Percentiles rank a stretch among this genome's conserved stretches.
Conservation (phyloP, 75 land plant genomes). For the Chamaecyparis obtusa region DNA sequence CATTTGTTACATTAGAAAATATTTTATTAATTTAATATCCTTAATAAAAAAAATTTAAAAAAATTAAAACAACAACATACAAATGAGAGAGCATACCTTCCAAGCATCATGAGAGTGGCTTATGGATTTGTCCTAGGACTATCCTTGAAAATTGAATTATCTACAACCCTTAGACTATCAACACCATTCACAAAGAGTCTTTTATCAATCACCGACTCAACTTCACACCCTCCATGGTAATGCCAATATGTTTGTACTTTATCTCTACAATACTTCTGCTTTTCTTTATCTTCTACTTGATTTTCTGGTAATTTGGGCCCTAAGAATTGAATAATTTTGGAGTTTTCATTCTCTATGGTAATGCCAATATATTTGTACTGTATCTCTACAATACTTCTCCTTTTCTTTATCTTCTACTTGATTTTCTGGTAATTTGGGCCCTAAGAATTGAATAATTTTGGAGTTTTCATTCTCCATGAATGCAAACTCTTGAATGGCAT, state of each 20-base stretch:
- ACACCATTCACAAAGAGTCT: slow-evolving; percentile 36
- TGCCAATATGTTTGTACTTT: slow-evolving; percentile 60
- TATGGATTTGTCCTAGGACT: background rate
- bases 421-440: slow-evolving; percentile 27
- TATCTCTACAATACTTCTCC: slow-evolving; percentile 11
- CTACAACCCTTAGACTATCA: too few species aligned
- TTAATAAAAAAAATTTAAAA: too few species aligned
- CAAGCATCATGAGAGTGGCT: too few species aligned
- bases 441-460: background rate
- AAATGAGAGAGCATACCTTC: too few species aligned
- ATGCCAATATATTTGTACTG: slow-evolving; percentile 58
- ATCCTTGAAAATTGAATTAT: too few species aligned
- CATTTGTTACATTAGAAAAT: too few species aligned
- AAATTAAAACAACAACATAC: too few species aligned
- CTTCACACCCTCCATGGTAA: slow-evolving; percentile 64
- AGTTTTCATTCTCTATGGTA: slow-evolving; percentile 52
- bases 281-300: slow-evolving; percentile 26
- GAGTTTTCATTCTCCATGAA: slow-evolving; percentile 47
- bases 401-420: slow-evolving; percentile 26
- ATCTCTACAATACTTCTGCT: background rate
- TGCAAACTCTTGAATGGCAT: too few species aligned
- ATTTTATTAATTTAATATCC: too few species aligned
- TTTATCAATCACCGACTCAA: slow-evolving; percentile 37
- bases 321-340: background rate
- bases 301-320: slow-evolving; percentile 28